phyloP scores from a whole-genome alignment of 2,329 filamentous ascomycete species.

The Pseudogymnoascus destructans region DNA sequence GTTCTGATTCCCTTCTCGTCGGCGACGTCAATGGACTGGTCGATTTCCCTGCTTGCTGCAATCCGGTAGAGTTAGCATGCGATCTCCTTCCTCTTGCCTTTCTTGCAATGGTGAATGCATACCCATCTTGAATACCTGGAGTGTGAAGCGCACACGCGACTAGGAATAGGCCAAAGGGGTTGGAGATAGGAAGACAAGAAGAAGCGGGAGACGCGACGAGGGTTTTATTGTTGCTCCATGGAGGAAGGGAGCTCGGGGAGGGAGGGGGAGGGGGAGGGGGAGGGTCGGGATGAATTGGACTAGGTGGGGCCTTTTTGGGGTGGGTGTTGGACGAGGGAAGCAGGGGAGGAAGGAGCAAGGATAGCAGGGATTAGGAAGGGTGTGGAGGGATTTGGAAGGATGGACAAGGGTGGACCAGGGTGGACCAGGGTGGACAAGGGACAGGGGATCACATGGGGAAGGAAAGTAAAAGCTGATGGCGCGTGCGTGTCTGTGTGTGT shows the following conservation, averaged over 20 bases:
- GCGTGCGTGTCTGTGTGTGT: not conserved
- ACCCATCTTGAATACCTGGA: constrained; percentile 9
- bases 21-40: not conserved
- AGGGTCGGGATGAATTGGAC: not conserved
- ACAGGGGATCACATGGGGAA: not conserved
- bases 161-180: not conserved
- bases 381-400: not conserved
- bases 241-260: not conserved
- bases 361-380: not conserved
- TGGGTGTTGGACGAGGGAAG: not conserved
- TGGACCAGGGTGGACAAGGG: not conserved
- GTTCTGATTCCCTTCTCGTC: constrained; percentile 9
- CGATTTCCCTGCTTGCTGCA: not conserved
- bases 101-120: constrained; percentile 8
- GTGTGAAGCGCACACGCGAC: constrained; percentile 7
- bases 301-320: not conserved
- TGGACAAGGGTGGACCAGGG: not conserved
- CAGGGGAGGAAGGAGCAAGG: not conserved
- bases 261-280: not conserved
- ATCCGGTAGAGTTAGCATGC: not conserved
- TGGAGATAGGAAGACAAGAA: not conserved
- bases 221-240: constrained; percentile 1
- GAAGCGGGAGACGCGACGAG: not conserved
- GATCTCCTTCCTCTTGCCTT: not conserved
- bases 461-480: not conserved